Evolutionary conservation across 345 rosid species (phyloP), one percentile per base, ranked within the genome.

Genomic region (Acer negundo): DNA sequence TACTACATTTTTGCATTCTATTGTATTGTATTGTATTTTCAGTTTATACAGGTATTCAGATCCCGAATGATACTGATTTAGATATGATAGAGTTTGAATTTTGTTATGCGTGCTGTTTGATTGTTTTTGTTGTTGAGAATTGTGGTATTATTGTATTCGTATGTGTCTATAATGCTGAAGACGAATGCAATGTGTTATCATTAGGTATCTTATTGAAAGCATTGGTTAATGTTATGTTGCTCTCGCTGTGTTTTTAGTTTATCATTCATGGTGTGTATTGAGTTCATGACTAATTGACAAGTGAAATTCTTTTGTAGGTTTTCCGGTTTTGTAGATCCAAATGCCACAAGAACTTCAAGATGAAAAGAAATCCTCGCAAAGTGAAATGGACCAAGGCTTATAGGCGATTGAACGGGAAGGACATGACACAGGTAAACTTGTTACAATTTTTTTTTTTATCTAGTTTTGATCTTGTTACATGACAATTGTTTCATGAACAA

Each of bases 321-420:
- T 96, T 94, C 83, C 80, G 93, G 40, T 96, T 96, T 83, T 96
- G 97, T 84, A 83, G 97, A 84, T 94, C 95, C 11, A 90, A 91
- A 80, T 92, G 97, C 81, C 97, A 94, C 80, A 94, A 94, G 82
- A 94, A 94, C 80, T 91, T 94, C 75, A 97, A 97, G 85, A 97
- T 94, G 99, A 97, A 97, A 92, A 94, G 98, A 77, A 97, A 94
- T 80, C 99, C 98, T 8, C 92, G 98, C 44, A 94, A 96, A 76
- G 95, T 96, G 9, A 94, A 94, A 75, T 96, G 98, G 98, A 94
- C 98, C 69, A 96, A 96, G 91, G 97, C 95, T 67, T 92, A 86
- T 64, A 87, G 98, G 85, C 85, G 89, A 3, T 71, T 91, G 73
- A 93, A 88, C 4, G 97, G 97, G 28, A 97, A 97, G 83, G 98